These are phyloP conservation scores for Coix lacrymajobi DNA, from an alignment of 176 grass and related monocot genomes.

Conservation along the genomic window DNA sequence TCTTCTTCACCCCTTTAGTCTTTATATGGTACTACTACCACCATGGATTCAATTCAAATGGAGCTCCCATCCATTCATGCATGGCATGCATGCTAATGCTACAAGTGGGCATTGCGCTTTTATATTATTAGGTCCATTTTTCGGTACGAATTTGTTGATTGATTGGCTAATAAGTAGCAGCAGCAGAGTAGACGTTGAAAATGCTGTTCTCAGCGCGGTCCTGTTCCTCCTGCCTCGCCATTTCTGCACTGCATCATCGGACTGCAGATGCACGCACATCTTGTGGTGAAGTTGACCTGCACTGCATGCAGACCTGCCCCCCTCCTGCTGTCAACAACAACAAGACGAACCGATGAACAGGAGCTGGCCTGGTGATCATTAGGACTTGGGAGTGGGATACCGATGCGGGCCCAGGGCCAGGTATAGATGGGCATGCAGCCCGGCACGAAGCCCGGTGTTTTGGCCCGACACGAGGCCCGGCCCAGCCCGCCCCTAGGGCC, in stretches of 20 bases:
- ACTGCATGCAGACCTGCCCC: not conserved
- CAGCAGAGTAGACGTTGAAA: constrained; percentile 1
- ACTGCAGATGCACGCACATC: not conserved
- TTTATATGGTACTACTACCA: not conserved
- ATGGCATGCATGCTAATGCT: not conserved
- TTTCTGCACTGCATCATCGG: not conserved
- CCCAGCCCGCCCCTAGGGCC: too few species aligned
- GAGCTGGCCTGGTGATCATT: not conserved
- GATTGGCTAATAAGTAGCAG: too few species aligned
- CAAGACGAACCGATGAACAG: not conserved
- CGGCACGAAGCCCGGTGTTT: too few species aligned
- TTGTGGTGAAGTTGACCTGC: not conserved
- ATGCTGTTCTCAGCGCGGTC: too few species aligned
- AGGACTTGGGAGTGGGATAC: not conserved
- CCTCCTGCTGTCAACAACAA: not conserved
- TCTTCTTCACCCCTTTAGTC: not conserved
- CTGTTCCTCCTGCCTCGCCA: not conserved
- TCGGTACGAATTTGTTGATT: not conserved
- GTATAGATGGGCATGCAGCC: too few species aligned
- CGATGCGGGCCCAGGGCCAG: not conserved
- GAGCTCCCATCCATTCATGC: not conserved
- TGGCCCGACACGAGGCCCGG: too few species aligned
- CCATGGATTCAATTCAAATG: not conserved
- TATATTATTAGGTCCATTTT: not conserved
- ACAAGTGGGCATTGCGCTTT: not conserved